Base-by-base conservation (phyloP, 306 rosid species). In the Sophora flavescens region DNA sequence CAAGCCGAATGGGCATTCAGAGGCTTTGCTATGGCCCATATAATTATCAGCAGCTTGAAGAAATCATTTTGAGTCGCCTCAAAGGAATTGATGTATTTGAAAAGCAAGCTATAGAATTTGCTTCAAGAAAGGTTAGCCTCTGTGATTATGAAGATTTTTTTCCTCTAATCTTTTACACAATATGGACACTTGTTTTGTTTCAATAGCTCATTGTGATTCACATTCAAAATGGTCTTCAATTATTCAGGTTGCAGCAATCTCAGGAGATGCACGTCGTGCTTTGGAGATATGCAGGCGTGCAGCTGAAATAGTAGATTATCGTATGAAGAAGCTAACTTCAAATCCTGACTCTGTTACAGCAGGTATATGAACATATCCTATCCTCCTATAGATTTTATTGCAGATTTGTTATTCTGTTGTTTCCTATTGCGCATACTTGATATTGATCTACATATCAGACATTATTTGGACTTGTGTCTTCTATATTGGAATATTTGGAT, bases 211-310 rank as follows among this genome's bases (percentile, higher is more conserved):
- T 68, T 66, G 36, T 66, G 36, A 16, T 57, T 77, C 63, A 65
- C 72, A 52, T 63, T 35, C 42, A 73, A 81, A 60, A 69, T 61
- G 62, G 63, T 75, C 30, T 58, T 69, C 58, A 62, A 75, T 51
- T 74, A 54, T 87, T 63, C 85, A 92, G 98, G 98, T 95, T 41
- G 97, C 97, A 79, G 97, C 97, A 10, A 89, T 95, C 71, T 92
- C 98, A 12, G 98, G 98, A 77, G 98, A 94, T 84, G 98, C 98
- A 26, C 96, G 97, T 1, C 96, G 98, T 78, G 97, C 97, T 72
- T 69, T 92, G 69, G 98, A 92, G 84, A 95, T 95, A 75, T 95
- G 97, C 80, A 85, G 93, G 82, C 91, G 97, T 68, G 98, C 97
- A 3, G 97, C 98, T 67, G 98, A 95, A 88, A 89, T 95, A 70